Evolutionary conservation across 2,329 filamentous ascomycete genomes (phyloP).

Genomic region (Dactylellina haptotyla): DNA sequence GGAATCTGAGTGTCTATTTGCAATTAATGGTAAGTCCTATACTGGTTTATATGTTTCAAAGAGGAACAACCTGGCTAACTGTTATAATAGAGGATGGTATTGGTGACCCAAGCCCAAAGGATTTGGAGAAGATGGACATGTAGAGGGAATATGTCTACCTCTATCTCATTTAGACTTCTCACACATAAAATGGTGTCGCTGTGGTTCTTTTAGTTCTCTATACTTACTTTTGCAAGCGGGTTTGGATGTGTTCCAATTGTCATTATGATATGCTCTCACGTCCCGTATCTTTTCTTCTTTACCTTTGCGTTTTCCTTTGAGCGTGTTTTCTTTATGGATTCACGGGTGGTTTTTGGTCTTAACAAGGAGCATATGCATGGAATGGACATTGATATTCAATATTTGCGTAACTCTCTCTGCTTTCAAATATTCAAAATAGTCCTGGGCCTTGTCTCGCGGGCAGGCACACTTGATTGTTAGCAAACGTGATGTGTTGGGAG

Average conservation of each 20-base stretch:
- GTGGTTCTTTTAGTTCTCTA: background rate
- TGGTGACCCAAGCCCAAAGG: constrained; percentile 93
- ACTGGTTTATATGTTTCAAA: constrained; percentile 2
- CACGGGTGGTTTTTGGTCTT: constrained; percentile 17
- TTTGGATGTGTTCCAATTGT: constrained; percentile 10
- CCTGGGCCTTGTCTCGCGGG: background rate
- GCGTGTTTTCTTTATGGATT: constrained; percentile 6
- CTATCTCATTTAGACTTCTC: background rate
- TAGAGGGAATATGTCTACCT: background rate
- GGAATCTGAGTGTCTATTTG: constrained; percentile 95
- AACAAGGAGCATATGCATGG: constrained; percentile 22
- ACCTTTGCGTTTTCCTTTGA: background rate
- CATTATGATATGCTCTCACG: constrained; percentile 1
- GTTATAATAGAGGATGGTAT: constrained; percentile 80
- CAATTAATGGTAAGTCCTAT: constrained; percentile 71
- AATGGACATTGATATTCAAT: background rate
- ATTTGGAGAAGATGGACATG: constrained; percentile 80
- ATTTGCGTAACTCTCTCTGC: background rate
- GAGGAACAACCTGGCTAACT: constrained; percentile 26
- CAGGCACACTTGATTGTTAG: background rate
- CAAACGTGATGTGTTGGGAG: constrained; percentile 20
- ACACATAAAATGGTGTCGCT: background rate
- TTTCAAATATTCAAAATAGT: too few relatives aligned
- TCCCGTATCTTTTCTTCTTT: background rate
- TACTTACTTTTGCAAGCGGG: background rate